phyloP scores from a whole-genome alignment of 768 basidiomycete species.

The Dentipellis sp. region DNA sequence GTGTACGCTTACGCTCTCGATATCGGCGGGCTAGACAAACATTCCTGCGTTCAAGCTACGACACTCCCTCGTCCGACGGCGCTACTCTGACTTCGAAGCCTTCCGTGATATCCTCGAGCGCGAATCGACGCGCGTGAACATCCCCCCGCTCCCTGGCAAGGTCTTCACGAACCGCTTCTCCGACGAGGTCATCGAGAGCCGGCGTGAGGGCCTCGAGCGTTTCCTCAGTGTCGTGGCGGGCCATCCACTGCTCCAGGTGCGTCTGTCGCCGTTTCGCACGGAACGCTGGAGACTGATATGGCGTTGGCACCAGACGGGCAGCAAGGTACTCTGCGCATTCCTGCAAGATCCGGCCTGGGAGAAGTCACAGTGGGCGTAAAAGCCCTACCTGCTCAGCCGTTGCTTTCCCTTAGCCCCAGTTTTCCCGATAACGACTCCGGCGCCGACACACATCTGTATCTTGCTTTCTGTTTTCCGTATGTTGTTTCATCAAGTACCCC shows the following conservation, averaged over 20 bases:
- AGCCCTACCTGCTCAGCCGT: background rate
- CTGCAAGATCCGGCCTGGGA: slow-evolving; percentile 94
- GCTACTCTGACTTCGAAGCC: slow-evolving; percentile 68
- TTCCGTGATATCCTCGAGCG: slow-evolving; percentile 97
- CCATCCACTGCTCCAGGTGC: slow-evolving; percentile 89
- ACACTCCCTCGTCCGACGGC: slow-evolving; percentile 52
- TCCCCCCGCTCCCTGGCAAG: slow-evolving; percentile 94
- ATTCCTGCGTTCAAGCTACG: slow-evolving; percentile 97
- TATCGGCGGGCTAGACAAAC: slow-evolving; percentile 59
- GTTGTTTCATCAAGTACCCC: background rate
- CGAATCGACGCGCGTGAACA: slow-evolving; percentile 95
- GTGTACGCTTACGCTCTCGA: background rate
- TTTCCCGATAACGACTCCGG: no score
- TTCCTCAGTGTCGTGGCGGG: slow-evolving; percentile 96
- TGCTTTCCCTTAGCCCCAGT: background rate
- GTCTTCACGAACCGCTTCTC: slow-evolving; percentile 98
- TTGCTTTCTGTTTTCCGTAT: background rate
- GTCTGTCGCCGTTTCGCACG: slow-evolving; percentile 16
- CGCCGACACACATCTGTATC: background rate
- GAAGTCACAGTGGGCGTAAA: slow-evolving; percentile 65
- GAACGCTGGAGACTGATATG: background rate
- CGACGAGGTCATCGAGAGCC: slow-evolving; percentile 90
- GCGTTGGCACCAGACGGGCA: slow-evolving; percentile 59
- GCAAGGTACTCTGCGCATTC: slow-evolving; percentile 94
- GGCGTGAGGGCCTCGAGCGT: slow-evolving; percentile 88